Conservation (phyloP, 2,329 filamentous ascomycete species). For the Macrophomina pseudophaseolina region DNA sequence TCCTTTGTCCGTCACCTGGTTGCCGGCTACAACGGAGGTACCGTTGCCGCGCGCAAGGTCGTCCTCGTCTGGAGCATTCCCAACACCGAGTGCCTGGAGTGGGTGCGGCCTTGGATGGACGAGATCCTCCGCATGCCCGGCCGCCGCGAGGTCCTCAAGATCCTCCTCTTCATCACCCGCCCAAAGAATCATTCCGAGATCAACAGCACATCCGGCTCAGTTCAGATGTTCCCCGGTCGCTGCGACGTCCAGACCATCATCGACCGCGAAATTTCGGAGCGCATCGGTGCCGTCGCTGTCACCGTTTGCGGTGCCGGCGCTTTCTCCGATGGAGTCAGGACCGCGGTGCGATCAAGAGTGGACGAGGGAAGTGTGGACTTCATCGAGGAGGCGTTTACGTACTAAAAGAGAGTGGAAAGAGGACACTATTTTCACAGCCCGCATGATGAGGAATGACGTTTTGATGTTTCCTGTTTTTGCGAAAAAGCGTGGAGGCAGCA, state of each 20-base stretch:
- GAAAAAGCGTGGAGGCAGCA: slow-evolving; percentile 13
- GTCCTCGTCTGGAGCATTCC: slow-evolving; percentile 81
- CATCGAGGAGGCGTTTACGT: slow-evolving; percentile 70
- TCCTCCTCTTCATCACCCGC: slow-evolving; percentile 68
- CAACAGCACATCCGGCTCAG: slow-evolving; percentile 60
- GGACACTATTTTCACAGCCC: not conserved
- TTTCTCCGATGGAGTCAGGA: slow-evolving; percentile 66
- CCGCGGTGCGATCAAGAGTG: slow-evolving; percentile 58
- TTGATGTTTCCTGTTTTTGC: slow-evolving; percentile 24
- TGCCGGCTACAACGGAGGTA: slow-evolving; percentile 69
- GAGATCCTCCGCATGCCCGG: slow-evolving; percentile 64
- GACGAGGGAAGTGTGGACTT: slow-evolving; percentile 63
- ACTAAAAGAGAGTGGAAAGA: slow-evolving; percentile 44
- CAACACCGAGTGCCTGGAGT: slow-evolving; percentile 68
- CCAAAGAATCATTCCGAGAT: slow-evolving; percentile 61
- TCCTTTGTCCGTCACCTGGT: slow-evolving; percentile 77
- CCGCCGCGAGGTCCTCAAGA: slow-evolving; percentile 63
- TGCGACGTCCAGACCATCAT: slow-evolving; percentile 62
- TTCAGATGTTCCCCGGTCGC: slow-evolving; percentile 67
- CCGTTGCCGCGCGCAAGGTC: slow-evolving; percentile 72
- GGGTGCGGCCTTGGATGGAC: slow-evolving; percentile 71
- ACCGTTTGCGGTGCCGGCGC: slow-evolving; percentile 68
- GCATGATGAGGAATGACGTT: slow-evolving; percentile 15
- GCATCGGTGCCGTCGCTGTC: slow-evolving; percentile 64
- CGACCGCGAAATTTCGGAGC: slow-evolving; percentile 60